A percentile compares a stretch with the other conserved stretches of the same genome.
phyloP scores from a whole-genome alignment of 352 stramenopile genomes.

The Phytophthora pini region DNA sequence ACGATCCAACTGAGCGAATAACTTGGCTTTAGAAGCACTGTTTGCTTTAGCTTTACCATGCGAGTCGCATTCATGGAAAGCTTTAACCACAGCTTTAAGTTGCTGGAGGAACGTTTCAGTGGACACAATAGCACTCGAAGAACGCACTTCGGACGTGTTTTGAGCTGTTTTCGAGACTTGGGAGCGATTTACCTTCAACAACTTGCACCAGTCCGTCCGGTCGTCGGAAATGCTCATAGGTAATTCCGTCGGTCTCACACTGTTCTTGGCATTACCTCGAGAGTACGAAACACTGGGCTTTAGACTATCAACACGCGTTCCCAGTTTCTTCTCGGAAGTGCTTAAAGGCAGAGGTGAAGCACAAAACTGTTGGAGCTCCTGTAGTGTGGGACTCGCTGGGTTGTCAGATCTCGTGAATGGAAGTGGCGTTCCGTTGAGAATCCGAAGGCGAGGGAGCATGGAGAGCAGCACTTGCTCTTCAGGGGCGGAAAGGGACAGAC shows the following conservation, averaged over 20 bases:
- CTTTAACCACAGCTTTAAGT: slow-evolving; percentile 57
- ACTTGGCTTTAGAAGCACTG: slow-evolving; percentile 24
- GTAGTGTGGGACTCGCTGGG: slow-evolving; percentile 30
- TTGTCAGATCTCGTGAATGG: slow-evolving; percentile 23
- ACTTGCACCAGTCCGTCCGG: slow-evolving; percentile 67
- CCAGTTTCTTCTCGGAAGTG: background rate
- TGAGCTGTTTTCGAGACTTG: slow-evolving; percentile 11
- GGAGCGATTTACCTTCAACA: slow-evolving; percentile 51
- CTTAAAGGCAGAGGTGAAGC: slow-evolving; percentile 19
- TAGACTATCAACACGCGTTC: slow-evolving; percentile 3
- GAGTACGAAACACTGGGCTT: slow-evolving; percentile 1
- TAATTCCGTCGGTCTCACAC: slow-evolving; percentile 51
- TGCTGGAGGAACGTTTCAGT: slow-evolving; percentile 58
- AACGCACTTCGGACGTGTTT: too few relatives aligned
- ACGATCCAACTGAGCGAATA: slow-evolving; percentile 63
- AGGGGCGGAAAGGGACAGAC: slow-evolving; percentile 54
- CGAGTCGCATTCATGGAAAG: slow-evolving; percentile 48
- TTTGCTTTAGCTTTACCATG: slow-evolving; percentile 9
- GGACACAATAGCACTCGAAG: slow-evolving; percentile 13
- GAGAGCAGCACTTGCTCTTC: slow-evolving; percentile 64
- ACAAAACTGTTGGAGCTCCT: slow-evolving; percentile 35
- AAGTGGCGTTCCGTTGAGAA: slow-evolving; percentile 62
- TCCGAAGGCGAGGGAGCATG: slow-evolving; percentile 63
- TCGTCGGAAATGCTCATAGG: slow-evolving; percentile 67
- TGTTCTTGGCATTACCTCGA: slow-evolving; percentile 35